Evolutionary conservation across 2,329 filamentous ascomycete genomes (phyloP).

Genomic region (Alternaria gaisen): DNA sequence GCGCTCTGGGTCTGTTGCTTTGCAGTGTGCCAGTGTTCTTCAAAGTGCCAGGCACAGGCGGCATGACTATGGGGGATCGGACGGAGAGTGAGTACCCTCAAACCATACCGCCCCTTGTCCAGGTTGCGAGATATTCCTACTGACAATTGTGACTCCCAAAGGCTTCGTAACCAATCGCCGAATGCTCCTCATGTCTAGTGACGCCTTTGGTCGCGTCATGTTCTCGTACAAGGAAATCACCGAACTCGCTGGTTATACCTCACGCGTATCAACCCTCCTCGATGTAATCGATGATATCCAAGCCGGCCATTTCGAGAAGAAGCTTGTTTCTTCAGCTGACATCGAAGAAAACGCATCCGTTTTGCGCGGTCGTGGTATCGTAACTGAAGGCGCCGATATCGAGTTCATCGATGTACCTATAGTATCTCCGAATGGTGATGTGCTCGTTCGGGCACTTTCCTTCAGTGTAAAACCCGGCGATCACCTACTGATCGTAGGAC

Average conservation of each 20-base stretch:
- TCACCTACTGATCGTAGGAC: slow-evolving; percentile 92
- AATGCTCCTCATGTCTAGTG: slow-evolving; percentile 90
- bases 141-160: slow-evolving; percentile 30
- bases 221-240: slow-evolving; percentile 79
- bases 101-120: background rate
- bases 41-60: slow-evolving; percentile 74
- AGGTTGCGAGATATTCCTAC: background rate
- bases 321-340: slow-evolving; percentile 87
- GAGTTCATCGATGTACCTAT: slow-evolving; percentile 91
- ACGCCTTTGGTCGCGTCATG: slow-evolving; percentile 63
- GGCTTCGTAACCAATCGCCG: slow-evolving; percentile 93
- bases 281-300: slow-evolving; percentile 96
- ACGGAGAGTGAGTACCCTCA: slow-evolving; percentile 62
- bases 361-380: slow-evolving; percentile 79
- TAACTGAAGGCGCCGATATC: slow-evolving; percentile 84
- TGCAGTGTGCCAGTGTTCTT: slow-evolving; percentile 97
- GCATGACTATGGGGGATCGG: slow-evolving; percentile 71
- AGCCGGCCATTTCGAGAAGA: slow-evolving; percentile 92
- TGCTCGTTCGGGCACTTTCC: slow-evolving; percentile 83
- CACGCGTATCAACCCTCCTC: slow-evolving; percentile 85
- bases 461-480: slow-evolving; percentile 88
- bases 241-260: slow-evolving; percentile 94
- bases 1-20: slow-evolving; percentile 86
- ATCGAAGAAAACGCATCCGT: slow-evolving; percentile 84
- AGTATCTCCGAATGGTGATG: slow-evolving; percentile 94